Base-by-base conservation (phyloP, 2,329 filamentous ascomycete species). In the Anisogramma anomala region DNA sequence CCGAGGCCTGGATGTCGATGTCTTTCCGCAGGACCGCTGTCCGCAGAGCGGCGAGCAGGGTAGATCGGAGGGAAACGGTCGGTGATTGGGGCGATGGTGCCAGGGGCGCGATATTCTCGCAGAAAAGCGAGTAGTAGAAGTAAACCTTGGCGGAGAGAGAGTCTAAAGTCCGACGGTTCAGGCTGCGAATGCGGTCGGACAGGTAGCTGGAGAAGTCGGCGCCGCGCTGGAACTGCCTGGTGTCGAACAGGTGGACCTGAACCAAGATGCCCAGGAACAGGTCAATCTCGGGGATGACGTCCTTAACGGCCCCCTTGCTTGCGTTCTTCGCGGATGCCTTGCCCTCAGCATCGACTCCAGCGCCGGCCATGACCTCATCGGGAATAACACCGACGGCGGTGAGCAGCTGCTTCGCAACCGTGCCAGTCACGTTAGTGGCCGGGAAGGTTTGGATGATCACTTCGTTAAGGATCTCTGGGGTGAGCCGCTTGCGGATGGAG, bases 21-120 rank as follows among this genome's bases (percentile, higher is more conserved):
- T 98, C 91, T 68, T 96, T 96, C 53, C 91, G 82, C 49, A 98
- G 72, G 20, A 96, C 91, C n/a, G 91, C 85, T 33, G 89, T 96
- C 55, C 91, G 79, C 45, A 98, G 78, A 14, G 88, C 89, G 40
- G 84, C 79, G 41, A 98, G 77, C 37, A 98, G 74, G 48, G 79
- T 82, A 42, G 88, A 85, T 45, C 91, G 82, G 55, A 94, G 87
- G 30, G 81, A 73, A 47, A 95, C 84, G 50, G 94, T 77, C 3
- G 87, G 82, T 6, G 88, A 94, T 55, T 85, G 81, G 42, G 86
- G 82, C 39, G 88, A 95, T 18, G 89, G 88, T 33, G 91, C 84
- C 48, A 89, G 76, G 17, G 89, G 88, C 46, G 79, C 77, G 48
- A 93, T 75, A 62, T 93, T 81, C 71, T 98, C 91, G 66, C 82